Base-by-base conservation (phyloP, 805 yeast genomes). In the Saturnispora serradocipensis region DNA sequence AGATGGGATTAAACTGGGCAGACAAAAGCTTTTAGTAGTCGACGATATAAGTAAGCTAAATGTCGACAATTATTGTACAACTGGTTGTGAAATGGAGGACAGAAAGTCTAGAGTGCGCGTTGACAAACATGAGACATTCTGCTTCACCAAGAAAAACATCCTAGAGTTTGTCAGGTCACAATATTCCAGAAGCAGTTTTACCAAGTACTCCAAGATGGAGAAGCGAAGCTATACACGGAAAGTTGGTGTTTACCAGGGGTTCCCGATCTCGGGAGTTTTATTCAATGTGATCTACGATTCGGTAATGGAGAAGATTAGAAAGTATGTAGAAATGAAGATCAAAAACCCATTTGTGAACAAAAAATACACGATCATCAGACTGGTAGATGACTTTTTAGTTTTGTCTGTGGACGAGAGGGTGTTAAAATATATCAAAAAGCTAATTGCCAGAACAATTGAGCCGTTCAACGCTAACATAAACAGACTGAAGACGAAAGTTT, bases 371-470 rank as follows among this genome's bases (percentile, higher is more conserved):
- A 62, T 88, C 2, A 52, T 88, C 7, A 67, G 97, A 49, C 64
- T 87, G 20, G 95, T 88, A 0, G 98, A 90, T 66, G 98, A 90
- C 63, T 90, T 90, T 59, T 62, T 90, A 27, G 71, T 88, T n/a
- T 66, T 90, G 0, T 75, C 93, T 0, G 70, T 80, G 0, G 61
- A 71, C 35, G 27, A 58, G 10, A 48, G 53, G 0, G 59, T 62
- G 10, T 72, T 81, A 0, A 42, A 52, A 1, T 51, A 50, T 3
- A 63, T 74, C 40, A 58, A 62, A 44, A 53, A 52, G 1, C 22
- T 64, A 7, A 68, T 75, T 39, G 48, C 57, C 0, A 43, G 57
- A 15, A 77, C 78, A 2, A 70, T 78, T 47, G 59, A 65, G 0
- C 72, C 71, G 2, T 80, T 71, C 52, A 73, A 74, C 25, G 70